Base-by-base conservation (phyloP, 768 basidiomycete genomes). In the Mrakia blollopis region DNA sequence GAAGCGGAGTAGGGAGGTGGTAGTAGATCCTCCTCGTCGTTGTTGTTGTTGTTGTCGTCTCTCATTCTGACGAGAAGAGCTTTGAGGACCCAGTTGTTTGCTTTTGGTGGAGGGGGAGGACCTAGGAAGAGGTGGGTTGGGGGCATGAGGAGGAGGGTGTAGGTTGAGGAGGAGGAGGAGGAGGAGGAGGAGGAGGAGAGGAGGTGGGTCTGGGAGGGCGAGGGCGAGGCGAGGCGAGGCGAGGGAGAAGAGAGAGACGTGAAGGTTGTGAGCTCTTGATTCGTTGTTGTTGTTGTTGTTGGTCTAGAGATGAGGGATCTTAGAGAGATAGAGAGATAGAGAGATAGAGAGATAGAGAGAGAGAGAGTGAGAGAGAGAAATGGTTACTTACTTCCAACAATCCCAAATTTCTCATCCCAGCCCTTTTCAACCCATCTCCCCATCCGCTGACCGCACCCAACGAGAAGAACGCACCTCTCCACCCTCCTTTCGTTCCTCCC, bases 171-270 rank as follows among this genome's bases (percentile, higher is more conserved):
- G 35, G 63, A 35, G 9, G 63, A 65, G 63, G 63, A 37, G n/a
- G 63, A 65, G 63, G 32, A 65, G 63, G 63, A 37, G 37, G 32
- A n/a, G 9, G 63, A 65, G 63, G 63, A 37, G 63, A 65, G 63
- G 32, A 65, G 63, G 63, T 65, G 37, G 32, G 8, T 30, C 63
- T 65, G 63, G 2, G 7, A 18, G 13, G 1, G 9, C 62, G 35
- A 61, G 30, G 32, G 37, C 16, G 16, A 65, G 1, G 9, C 62
- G 35, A 61, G 30, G 32, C 37, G 3, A 3, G 37, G 23, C 23
- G n/a, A 65, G 32, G 32, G 28, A 37, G 16, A 30, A 61, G 23
- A 57, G 54, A 25, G 52, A 16, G 54, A n/a, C n/a, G n/a, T n/a
- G 54, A 4, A 2, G n/a, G n/a, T n/a, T n/a, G 44, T 57, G 25